These are phyloP conservation scores for Globisporangium apiculatum DNA, from an alignment of 352 stramenopile species.

Conservation along the genomic window DNA sequence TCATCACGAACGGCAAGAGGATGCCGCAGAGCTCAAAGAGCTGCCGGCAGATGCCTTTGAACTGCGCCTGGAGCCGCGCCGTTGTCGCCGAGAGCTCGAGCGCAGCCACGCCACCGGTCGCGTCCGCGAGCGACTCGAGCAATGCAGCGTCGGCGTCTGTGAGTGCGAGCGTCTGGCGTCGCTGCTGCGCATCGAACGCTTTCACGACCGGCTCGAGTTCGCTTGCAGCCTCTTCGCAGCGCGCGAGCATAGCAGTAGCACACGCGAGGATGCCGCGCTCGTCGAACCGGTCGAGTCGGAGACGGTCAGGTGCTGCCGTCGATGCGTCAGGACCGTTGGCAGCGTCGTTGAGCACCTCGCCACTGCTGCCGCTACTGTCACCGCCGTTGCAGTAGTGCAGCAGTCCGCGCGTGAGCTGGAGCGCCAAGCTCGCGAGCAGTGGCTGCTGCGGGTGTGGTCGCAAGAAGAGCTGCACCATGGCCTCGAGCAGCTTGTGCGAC, in stretches of 20 bases:
- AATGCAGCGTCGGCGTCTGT: conserved; percentile 29
- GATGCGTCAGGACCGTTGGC: not conserved
- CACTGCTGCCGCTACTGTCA: conserved; percentile 10
- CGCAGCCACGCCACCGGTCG: conserved; percentile 18
- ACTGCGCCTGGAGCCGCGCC: conserved; percentile 14
- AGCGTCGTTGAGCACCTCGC: conserved; percentile 4
- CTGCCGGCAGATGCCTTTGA: conserved; percentile 25
- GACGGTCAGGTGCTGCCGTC: conserved; percentile 1
- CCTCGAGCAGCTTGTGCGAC: conserved; percentile 22
- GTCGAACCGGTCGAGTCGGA: conserved; percentile 21
- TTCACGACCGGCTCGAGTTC: conserved; percentile 29
- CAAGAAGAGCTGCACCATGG: conserved; percentile 25
- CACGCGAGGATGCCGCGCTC: conserved; percentile 28
- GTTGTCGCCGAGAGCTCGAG: conserved; percentile 17
- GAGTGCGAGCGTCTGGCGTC: conserved; percentile 26
- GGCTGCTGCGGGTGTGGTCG: conserved; percentile 15
- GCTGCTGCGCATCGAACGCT: conserved; percentile 26
- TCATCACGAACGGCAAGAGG: conserved; percentile 37
- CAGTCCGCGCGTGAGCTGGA: conserved; percentile 27
- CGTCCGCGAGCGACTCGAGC: conserved; percentile 30
- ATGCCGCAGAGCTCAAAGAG: conserved; percentile 29
- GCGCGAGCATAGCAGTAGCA: conserved; percentile 21
- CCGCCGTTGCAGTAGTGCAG: conserved; percentile 25
- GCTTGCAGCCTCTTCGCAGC: conserved; percentile 21
- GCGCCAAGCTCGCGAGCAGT: conserved; percentile 16